Base-by-base conservation (phyloP, 2,329 filamentous ascomycete genomes). In the Elsinoe ampelina region DNA sequence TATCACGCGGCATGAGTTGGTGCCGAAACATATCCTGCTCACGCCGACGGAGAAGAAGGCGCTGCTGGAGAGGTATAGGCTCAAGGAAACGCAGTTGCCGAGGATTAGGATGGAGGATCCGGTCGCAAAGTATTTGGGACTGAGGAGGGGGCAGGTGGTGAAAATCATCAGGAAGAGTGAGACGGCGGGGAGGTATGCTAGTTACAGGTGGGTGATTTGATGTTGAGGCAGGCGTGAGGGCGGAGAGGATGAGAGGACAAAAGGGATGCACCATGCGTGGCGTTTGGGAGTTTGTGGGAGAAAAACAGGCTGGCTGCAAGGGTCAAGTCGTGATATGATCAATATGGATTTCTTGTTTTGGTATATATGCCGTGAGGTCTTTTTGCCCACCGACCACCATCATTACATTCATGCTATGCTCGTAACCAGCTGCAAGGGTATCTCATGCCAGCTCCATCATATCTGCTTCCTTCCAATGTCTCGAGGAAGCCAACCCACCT, bases 111-210 rank as follows among this genome's bases (percentile, higher is more conserved):
- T 87, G 63, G 88, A 87, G 63, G 93, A 98, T 71, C 93, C 93
- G 2, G 90, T 98, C 54, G 89, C 93, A 22, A 85, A 87, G 66
- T 98, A 97, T 71, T 76, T 96, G 57, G 93, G 93, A 11, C 76
- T 98, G 69, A 86, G 87, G 76, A 81, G 91, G 68, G 90, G 91
- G 2, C 88, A 96, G 73, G 91, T 98, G 2, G 93, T 98, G 67
- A 98, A 98, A 82, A 98, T 98, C 66, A 96, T 98, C 66, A 80
- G 93, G 63, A 91, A 86, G 71, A 91, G 86, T 68, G 93, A 97
- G 78, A 98, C 93, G 57, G 93, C 93, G 12, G 93, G 93, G 60
- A 81, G 93, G 55, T 98, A 98, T 74, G 93, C 93, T 50, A 95
- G 89, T 81, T 98, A 98, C 74, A 79, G 92, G 65, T 85, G 81